phyloP scores from a whole-genome alignment of 257 asterid species.

The Solanum virginianum region DNA sequence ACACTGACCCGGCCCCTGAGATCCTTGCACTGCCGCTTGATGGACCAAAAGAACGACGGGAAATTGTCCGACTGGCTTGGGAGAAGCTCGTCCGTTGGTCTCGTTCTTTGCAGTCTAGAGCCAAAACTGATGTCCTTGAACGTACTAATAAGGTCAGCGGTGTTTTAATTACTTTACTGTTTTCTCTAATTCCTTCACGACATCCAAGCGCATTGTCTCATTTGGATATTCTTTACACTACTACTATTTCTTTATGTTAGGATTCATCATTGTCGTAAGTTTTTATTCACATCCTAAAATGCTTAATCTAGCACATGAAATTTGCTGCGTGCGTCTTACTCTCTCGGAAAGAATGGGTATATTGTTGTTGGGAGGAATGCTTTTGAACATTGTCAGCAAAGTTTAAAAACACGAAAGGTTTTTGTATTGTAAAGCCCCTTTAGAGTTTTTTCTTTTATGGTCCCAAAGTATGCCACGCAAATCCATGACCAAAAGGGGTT shows the following conservation, averaged over 20 bases:
- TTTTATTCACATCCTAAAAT: not conserved
- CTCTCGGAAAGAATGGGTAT: too few relatives aligned
- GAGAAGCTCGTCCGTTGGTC: constrained; percentile 94
- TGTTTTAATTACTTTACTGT: not conserved
- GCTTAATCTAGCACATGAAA: not conserved
- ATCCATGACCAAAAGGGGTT: not conserved
- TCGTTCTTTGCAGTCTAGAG: constrained; percentile 69
- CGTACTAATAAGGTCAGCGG: constrained; percentile 62
- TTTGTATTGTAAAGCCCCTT: not conserved
- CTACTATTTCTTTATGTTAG: not conserved
- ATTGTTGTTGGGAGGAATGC: not conserved
- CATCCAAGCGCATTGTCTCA: not conserved
- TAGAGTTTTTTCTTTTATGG: not conserved
- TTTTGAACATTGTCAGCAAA: not conserved
- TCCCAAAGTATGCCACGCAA: not conserved
- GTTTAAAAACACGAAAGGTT: not conserved
- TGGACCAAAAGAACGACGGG: constrained; percentile 49
- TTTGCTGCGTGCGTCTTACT: not conserved
- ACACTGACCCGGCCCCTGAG: not conserved
- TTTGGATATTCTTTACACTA: not conserved
- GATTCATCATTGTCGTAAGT: not conserved
- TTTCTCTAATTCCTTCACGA: not conserved
- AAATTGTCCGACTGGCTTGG: constrained; percentile 77
- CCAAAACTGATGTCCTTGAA: constrained; percentile 79
- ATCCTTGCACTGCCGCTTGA: constrained; percentile 14